Conservation (phyloP, 2,329 filamentous ascomycete genomes). For the Pyricularia grisea region DNA sequence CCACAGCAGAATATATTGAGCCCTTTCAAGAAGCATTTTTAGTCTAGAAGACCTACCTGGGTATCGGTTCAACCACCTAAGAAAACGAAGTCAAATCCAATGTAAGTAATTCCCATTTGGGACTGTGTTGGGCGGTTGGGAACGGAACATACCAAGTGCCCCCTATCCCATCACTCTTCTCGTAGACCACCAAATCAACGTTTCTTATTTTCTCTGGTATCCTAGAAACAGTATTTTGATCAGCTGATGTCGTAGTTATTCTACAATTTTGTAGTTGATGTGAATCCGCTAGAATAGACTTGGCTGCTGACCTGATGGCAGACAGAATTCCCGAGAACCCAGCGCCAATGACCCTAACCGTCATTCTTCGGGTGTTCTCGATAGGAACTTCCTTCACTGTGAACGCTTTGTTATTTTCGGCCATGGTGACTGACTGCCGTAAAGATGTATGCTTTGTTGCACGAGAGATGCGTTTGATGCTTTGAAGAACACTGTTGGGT, state of each 20-base stretch:
- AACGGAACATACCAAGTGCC: slow-evolving; percentile 21
- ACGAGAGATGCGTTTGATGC: too few relatives aligned
- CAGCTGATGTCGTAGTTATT: neutral
- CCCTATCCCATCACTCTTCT: slow-evolving; percentile 23
- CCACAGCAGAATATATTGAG: neutral
- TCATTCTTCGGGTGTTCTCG: slow-evolving; percentile 22
- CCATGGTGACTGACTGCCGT: neutral
- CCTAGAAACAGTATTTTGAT: slow-evolving; percentile 7
- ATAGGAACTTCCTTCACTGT: slow-evolving; percentile 18
- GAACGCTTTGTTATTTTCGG: slow-evolving; percentile 1
- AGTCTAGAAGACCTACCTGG: slow-evolving; percentile 12
- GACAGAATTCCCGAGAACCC: slow-evolving; percentile 22
- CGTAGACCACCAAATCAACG: slow-evolving; percentile 23
- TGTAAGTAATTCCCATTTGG: neutral
- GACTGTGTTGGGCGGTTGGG: neutral
- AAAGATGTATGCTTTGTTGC: neutral
- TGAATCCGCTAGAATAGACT: neutral
- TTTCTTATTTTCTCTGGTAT: slow-evolving; percentile 24
- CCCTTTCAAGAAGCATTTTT: too few relatives aligned
- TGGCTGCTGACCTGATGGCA: slow-evolving; percentile 18
- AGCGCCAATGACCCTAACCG: slow-evolving; percentile 23
- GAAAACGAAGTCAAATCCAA: neutral
- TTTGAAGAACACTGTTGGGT: neutral
- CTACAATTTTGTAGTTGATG: neutral
- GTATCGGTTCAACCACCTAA: slow-evolving; percentile 22